Evolutionary conservation across 1,284 basidiomycete genomes (phyloP).

Genomic region (Vanrija sp.): DNA sequence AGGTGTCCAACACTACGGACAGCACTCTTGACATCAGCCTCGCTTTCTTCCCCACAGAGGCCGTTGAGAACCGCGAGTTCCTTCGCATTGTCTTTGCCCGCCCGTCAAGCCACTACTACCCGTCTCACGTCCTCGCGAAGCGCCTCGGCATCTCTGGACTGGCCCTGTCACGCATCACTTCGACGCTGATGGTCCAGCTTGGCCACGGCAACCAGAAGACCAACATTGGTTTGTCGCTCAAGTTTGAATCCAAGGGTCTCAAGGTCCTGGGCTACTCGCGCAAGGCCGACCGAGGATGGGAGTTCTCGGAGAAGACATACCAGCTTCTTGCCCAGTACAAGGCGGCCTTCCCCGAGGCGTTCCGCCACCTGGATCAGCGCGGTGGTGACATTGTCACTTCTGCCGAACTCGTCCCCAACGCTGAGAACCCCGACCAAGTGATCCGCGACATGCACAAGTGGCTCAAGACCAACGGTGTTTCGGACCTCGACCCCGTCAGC

Average conservation of each 20-base stretch:
- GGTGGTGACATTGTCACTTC: conserved; percentile 72
- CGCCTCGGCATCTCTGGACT: conserved; percentile 67
- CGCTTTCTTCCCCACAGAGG: conserved; percentile 80
- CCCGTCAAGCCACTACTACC: conserved; percentile 61
- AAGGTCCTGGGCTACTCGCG: conserved; percentile 93
- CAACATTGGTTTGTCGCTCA: conserved; percentile 89
- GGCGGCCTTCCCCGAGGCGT: conserved; percentile 75
- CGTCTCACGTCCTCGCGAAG: conserved; percentile 69
- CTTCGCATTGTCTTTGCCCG: conserved; percentile 61
- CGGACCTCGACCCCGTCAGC: conserved; percentile 87
- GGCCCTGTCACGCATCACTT: conserved; percentile 82
- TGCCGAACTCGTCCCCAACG: conserved; percentile 64
- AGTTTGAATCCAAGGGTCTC: conserved; percentile 92
- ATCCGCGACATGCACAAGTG: conserved; percentile 77
- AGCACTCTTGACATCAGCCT: conserved; percentile 70
- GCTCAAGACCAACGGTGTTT: conserved; percentile 80
- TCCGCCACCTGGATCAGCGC: conserved; percentile 61
- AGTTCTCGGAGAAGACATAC: conserved; percentile 84
- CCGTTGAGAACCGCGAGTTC: conserved; percentile 72
- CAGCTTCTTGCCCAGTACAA: conserved; percentile 80
- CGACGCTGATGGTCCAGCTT: conserved; percentile 80
- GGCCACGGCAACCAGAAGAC: conserved; percentile 67
- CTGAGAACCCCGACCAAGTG: conserved; percentile 62
- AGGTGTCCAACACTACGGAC: conserved; percentile 68
- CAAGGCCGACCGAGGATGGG: conserved; percentile 82